Base-by-base conservation (phyloP, 768 basidiomycete genomes). In the Trametes gibbosa region DNA sequence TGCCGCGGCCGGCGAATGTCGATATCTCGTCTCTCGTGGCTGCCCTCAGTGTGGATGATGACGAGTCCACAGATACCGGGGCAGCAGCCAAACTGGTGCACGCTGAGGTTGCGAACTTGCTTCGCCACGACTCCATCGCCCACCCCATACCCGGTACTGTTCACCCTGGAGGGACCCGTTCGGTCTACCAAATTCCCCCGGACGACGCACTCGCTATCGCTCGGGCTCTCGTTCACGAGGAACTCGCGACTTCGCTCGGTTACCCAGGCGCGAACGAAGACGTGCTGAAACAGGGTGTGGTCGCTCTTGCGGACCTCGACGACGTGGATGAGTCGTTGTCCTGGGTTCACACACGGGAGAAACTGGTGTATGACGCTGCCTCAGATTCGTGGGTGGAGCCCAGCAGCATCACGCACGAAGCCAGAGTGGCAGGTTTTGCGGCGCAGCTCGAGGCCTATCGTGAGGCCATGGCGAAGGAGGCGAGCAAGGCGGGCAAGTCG, bases 121-220 rank as follows among this genome's bases (percentile, higher is more conserved):
- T 98, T 59, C 81, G 85, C 53, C 95, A 98, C 69, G 97, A 99
- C 72, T 82, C 94, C 5, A 84, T 98, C 56, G 81, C 84, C 0
- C 79, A 95, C 73, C 95, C 96, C 3, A 74, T 98, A 14, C 92
- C 95, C 10, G 97, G 97, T 2, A 95, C 94, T 10, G 81, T 81
- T 23, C 79, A 82, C 35, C 82, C 93, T 6, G 92, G 94, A 6
- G 81, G 85, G 13, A 84, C 85, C 0, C 76, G 79, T 23, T 92
- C 92, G 16, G 68, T 69, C 0, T 93, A 95, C 61, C 78, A 79
- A 25, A 79, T 85, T 23, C 92, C 96, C n/a, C 78, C 81, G 21
- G 95, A 98, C 69, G 85, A 85, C 1, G 81, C 82, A 29, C 75
- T 98, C 21, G 81, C 81, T 7, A 74, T 72, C 9, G 96, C 97